These are phyloP conservation scores for Sporothrix pseudoabietina DNA, from an alignment of 2,329 filamentous ascomycete species.

Conservation along the genomic window DNA sequence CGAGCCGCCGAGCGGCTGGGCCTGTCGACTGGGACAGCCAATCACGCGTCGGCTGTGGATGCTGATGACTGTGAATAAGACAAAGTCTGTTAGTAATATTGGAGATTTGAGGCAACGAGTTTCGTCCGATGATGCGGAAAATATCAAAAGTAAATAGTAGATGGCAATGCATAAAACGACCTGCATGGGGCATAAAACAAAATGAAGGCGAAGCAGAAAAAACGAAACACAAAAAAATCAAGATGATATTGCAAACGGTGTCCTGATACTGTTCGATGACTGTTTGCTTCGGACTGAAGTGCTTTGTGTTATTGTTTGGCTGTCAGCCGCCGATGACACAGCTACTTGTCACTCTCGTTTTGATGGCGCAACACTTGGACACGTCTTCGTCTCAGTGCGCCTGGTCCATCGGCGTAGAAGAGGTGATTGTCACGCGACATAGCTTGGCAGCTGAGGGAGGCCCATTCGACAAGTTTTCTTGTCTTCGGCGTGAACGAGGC, in stretches of 20 bases:
- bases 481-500: not conserved
- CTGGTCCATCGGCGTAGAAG: not conserved
- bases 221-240: not conserved
- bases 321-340: not conserved
- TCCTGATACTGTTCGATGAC: not conserved
- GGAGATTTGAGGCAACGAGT: not conserved
- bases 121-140: not conserved
- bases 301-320: not conserved
- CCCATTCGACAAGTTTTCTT: not conserved
- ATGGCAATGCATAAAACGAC: not conserved
- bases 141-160: not conserved
- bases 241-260: not conserved
- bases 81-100: not conserved
- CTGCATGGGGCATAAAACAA: not conserved
- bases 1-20: constrained; percentile 25
- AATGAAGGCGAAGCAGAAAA: not conserved
- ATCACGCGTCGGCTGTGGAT: constrained; percentile 10
- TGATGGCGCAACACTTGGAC: not conserved
- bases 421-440: not conserved
- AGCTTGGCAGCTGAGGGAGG: not conserved
- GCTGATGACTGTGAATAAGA: not conserved
- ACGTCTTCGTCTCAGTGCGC: not conserved
- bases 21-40: constrained; percentile 8
- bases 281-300: not conserved
- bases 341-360: not conserved